Evolutionary conservation across 306 rosid genomes (phyloP), one percentile per base, ranked within the genome.

Genomic region (Quercus glauca): DNA sequence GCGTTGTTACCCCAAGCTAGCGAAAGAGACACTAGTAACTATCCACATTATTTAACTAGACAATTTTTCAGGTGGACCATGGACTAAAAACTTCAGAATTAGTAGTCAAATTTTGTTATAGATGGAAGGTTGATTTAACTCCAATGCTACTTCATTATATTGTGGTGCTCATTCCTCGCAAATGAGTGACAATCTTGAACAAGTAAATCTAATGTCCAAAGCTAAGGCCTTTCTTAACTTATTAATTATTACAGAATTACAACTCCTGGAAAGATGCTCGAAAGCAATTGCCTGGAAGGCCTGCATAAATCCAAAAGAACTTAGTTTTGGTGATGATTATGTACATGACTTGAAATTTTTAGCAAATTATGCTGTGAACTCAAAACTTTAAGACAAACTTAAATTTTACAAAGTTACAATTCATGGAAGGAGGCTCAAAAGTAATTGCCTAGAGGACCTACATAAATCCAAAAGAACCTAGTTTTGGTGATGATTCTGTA

Each of bases 141-240:
- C 45, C 3, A 37, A 37, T 37, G 11, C 11, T 37, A 37, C 45
- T 37, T 3, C 11, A 37, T 37, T 37, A 37, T 37, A 0, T 8
- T 37, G 3, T 37, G 11, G 45, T 37, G 86, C 97, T 28, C 84
- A 90, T 81, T 89, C 90, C 87, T 83, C 92, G 79, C 91, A 94
- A 83, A 92, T 92, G 99, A 88, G 76, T 67, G 99, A 94, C 63
- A 91, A 91, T 51, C 81, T 92, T 19, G 85, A 82, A 76, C 76
- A 81, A 75, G 94, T 86, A 67, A 94, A 94, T 74, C 95, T 94
- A 71, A 88, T 88, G 43, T 87, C 88, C 83, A 87, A 81, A 76
- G 71, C 94, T 45, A 91, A 94, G 78, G 67, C 88, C 15, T 92
- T 33, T 33, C 35, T 5, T 33, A 33, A 33, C 35, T 33, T 31